Evolutionary conservation across 2,329 filamentous ascomycete genomes (phyloP), one percentile per base, ranked within the genome.

Genomic region (Capronia coronata): DNA sequence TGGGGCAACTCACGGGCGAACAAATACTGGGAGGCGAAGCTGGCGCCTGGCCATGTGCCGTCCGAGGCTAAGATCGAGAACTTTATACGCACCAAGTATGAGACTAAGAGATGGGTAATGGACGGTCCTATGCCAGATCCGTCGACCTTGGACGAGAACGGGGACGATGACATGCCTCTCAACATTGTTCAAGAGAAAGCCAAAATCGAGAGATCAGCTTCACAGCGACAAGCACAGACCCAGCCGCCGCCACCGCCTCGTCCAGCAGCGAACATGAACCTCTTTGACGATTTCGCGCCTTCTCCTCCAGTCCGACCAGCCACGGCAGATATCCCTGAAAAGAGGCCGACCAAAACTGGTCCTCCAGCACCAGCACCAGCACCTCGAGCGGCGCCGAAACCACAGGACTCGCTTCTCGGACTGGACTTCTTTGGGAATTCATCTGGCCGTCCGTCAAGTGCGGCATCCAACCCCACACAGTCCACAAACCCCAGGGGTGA

Each of bases 51-150:
- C 52, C 93, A 98, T 69, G 82, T 91, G 40, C 93, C 93, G 1
- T 95, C 91, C 18, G 94, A 98, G 73, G 80, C 86, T 74, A 98
- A 98, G 77, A 97, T 98, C 62, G 93, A 98, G 77, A 98, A 97
- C 75, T 98, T 98, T 65, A 97, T 98, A 63, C 83, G 93, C 59
- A 98, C 94, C 49, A 98, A 98, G 71, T 98, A 98, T 69, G 93
- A 98, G 68, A 86, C 93, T 46, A 97, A 95, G 79, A 79, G 94
- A 72, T 98, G 93, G 93, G 86, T 89, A n/a, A 97, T 97, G 90
- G 93, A 98, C 54, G 93, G 93, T 1, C 83, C 82, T 3, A 91
- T 94, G 65, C 94, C 94, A 3, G 89, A 97, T 65, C 93, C 94
- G n/a, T 78, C 87, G 2, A 87, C 86, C 1, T 71, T 98, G 44